A percentile compares a stretch with the other conserved stretches of the same genome.
Conservation (phyloP, 345 rosid species). For the Balakata baccata region DNA sequence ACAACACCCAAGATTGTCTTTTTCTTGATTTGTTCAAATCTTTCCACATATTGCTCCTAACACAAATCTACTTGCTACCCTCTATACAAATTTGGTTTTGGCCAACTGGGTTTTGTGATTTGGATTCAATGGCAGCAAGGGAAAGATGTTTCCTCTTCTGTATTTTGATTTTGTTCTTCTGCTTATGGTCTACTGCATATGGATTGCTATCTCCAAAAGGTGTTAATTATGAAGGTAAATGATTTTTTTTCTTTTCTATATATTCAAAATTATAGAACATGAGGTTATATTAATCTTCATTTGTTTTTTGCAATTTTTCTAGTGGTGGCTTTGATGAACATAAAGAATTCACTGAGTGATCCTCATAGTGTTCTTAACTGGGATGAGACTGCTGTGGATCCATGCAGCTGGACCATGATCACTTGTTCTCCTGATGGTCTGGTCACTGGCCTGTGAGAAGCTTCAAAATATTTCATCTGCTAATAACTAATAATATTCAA, state of each 20-base stretch:
- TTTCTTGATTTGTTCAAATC: conserved; percentile 20
- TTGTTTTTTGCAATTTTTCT: conserved; percentile 1
- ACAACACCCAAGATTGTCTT: conserved; percentile 17
- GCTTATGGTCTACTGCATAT: conserved; percentile 40
- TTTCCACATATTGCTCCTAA: not conserved
- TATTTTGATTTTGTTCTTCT: conserved; percentile 35
- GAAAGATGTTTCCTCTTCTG: conserved; percentile 28
- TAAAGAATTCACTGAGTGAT: conserved; percentile 49
- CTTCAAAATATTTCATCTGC: not conserved
- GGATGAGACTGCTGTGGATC: conserved; percentile 80
- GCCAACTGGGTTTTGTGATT: conserved; percentile 10
- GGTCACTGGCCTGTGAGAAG: conserved; percentile 66
- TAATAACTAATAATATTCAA: not conserved
- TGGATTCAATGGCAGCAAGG: conserved; percentile 34
- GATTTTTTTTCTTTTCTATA: not conserved
- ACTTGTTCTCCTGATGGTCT: conserved; percentile 63
- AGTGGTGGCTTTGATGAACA: conserved; percentile 78
- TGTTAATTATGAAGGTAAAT: conserved; percentile 82
- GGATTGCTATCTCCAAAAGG: conserved; percentile 77
- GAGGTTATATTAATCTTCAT: not conserved
- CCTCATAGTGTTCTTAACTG: conserved; percentile 66
- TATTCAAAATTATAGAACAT: not conserved
- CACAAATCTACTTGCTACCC: conserved; percentile 18
- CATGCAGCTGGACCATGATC: conserved; percentile 82
- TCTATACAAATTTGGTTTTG: conserved; percentile 14